Percentiles rank a stretch among this genome's conserved stretches.
These are phyloP conservation scores for Artomyces pyxidatus DNA, from an alignment of 768 basidiomycete species.

Conservation along the genomic window DNA sequence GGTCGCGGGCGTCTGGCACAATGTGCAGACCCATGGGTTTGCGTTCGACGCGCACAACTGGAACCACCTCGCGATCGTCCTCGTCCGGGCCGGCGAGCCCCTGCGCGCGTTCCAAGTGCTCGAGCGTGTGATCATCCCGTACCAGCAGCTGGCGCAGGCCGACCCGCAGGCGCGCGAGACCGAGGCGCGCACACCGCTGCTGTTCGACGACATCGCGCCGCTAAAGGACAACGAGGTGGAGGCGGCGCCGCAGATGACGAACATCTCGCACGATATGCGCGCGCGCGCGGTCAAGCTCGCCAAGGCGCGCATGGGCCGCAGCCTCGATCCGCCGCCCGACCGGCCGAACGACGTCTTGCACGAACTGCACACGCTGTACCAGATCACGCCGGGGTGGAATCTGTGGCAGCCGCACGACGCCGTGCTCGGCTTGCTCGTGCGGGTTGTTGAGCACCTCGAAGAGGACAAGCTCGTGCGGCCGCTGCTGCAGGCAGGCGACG, in stretches of 20 bases:
- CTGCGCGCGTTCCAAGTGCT: conserved; percentile 78
- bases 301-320: background rate
- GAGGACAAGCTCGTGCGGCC: conserved; percentile 43
- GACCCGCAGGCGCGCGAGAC: conserved; percentile 10
- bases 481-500: conserved; percentile 17
- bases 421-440: conserved; percentile 39
- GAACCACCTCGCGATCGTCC: conserved; percentile 73
- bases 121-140: conserved; percentile 67
- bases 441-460: conserved; percentile 39
- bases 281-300: background rate
- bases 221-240: conserved; percentile 8
- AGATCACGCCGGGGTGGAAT: conserved; percentile 56
- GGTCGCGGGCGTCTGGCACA: conserved; percentile 61
- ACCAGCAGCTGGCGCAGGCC: conserved; percentile 27
- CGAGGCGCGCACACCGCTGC: conserved; percentile 20
- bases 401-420: conserved; percentile 55
- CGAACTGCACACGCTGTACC: conserved; percentile 51
- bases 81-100: conserved; percentile 74
- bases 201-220: conserved; percentile 16
- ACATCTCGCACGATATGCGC: conserved; percentile 1
- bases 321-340: background rate
- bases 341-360: conserved; percentile 42
- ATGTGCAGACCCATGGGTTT: conserved; percentile 54
- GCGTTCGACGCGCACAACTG: conserved; percentile 85
- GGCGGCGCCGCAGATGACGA: background rate